Base-by-base conservation (phyloP, 345 rosid genomes). In the Arabis alpina region DNA sequence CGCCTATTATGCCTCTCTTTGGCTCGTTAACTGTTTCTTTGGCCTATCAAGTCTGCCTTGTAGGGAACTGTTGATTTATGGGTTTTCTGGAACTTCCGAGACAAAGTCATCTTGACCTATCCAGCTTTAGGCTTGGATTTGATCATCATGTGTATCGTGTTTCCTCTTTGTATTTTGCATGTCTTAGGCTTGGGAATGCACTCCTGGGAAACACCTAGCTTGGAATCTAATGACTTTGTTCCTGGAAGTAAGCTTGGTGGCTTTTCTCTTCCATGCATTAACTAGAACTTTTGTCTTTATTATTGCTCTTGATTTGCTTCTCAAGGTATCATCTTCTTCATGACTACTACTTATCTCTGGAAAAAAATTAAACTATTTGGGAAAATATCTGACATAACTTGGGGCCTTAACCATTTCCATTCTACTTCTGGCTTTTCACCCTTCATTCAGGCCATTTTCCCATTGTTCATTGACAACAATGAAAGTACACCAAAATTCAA, bases 191-290 rank as follows among this genome's bases (percentile, higher is more conserved):
- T 91, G 87, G 96, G 97, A 91, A 61, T 93, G 98, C 79, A 72
- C 82, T 77, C 67, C 91, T 66, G 91, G 88, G 76, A 91, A 83
- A 72, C 90, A 89, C 79, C 74, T 83, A 61, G 63, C 72, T n/a
- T 93, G 98, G 98, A 91, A 93, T 77, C 67, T 89, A 28, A 66
- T 91, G 27, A 91, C 96, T 48, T 72, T 91, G 75, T 91, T 93
- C 74, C 49, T 93, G 73, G 98, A 93, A 89, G 87, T 91, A 68
- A 93, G 98, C 83, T 82, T 93, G 90, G 81, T 91, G 80, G 97
- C 98, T 25, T 89, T 93, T 82, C 70, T 93, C 66, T 81, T 87
- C 68, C 92, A 86, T 62, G 91, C 96, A 40, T 80, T 93, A 45
- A 84, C 94, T 16, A 79, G 94, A 41, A 86, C 96, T 1, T 93